Percentiles rank a stretch among this genome's conserved stretches.
These are phyloP conservation scores for Lodderomyces elongisporus DNA, from an alignment of 1,139 yeast genomes.

Conservation along the genomic window DNA sequence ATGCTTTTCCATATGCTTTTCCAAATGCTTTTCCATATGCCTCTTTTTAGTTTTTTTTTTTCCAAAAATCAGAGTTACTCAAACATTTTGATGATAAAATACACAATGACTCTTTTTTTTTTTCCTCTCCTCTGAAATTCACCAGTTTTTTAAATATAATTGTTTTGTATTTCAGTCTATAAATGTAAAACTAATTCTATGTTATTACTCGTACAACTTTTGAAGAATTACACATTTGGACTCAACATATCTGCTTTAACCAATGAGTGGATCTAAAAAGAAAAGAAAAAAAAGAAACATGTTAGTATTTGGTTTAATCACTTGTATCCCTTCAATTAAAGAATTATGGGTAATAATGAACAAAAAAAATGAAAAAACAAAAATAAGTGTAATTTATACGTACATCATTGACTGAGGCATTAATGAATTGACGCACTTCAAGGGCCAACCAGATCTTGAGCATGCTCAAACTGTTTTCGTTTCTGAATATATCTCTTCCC, in stretches of 20 bases:
- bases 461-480: conserved; percentile 69
- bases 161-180: too few relatives aligned
- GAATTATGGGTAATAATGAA: too few relatives aligned
- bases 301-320: conserved; percentile 19
- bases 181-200: too few relatives aligned
- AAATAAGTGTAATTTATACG: conserved; percentile 28
- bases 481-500: conserved; percentile 52
- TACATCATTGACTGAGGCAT: conserved; percentile 78
- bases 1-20: too few relatives aligned
- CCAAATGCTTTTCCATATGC: too few relatives aligned
- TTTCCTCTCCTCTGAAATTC: too few relatives aligned
- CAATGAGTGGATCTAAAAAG: conserved; percentile 34
- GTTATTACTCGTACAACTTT: too few relatives aligned
- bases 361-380: conserved; percentile 4
- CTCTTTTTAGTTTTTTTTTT: too few relatives aligned
- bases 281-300: conserved; percentile 6
- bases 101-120: too few relatives aligned
- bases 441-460: conserved; percentile 86
- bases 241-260: conserved; percentile 51
- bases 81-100: too few relatives aligned
- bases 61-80: too few relatives aligned
- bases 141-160: too few relatives aligned
- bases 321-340: not conserved
- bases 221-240: conserved; percentile 40
- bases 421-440: conserved; percentile 83